Evolutionary conservation across 1,284 basidiomycete species (phyloP), one percentile per base, ranked within the genome.

Genomic region (Papiliotrema terrestris): DNA sequence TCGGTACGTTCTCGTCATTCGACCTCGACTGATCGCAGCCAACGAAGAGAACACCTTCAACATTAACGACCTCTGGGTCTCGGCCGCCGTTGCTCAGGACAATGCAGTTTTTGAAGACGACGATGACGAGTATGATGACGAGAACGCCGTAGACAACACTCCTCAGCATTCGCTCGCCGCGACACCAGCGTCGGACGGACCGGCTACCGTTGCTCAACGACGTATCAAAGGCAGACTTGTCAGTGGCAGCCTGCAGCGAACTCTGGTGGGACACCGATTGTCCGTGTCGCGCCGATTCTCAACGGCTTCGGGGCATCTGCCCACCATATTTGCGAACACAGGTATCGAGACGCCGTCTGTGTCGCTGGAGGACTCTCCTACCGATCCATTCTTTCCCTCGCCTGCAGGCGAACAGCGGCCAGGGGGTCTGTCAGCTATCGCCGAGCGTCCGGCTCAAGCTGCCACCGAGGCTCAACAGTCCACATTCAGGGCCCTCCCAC

Each of bases 11-110:
- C 2, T 3, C 20, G 22, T 26, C 15, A 8, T 8, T 19, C 11
- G 1, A 2, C 25, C 13, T 26, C n/a, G 32, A 25, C n/a, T 41
- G 20, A 19, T 8, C 14, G 38, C 23, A 69, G 77, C 77, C 51
- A 77, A 76, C 60, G 77, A 78, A 65, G 76, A 74, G 59, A 77
- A 76, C 58, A 76, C 67, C 1, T 76, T 77, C 68, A 77, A 74
- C 55, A 71, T 78, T 59, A 76, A 75, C 59, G 77, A 78, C 51
- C 68, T 78, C 20, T 78, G 77, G 77, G 73, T 78, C 1, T 75
- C 73, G 4, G 75, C 74, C 1, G 77, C 76, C 29, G 72, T 77
- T 5, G 77, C 76, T 1, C 75, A 78, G 53, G 76, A 78, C 45
- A 72, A 67, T 11, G 73, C 75, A 1, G 77, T 78, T 3, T 78